phyloP scores from a whole-genome alignment of 1,139 yeast genomes.

The Saccharomycopsis hybrid region DNA sequence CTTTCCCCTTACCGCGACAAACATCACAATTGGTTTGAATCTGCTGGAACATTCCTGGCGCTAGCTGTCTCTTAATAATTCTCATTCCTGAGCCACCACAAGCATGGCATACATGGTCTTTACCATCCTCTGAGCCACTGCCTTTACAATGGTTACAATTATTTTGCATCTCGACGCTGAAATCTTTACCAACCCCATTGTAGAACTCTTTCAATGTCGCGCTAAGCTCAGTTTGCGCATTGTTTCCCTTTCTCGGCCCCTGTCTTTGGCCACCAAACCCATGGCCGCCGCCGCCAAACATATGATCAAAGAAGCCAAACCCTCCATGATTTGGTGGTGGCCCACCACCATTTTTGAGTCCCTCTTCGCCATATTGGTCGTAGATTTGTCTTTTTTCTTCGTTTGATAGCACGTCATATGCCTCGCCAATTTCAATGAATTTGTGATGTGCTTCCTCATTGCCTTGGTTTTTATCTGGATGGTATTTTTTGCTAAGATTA shows the following conservation, averaged over 20 bases:
- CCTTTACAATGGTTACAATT: slow-evolving; percentile 76
- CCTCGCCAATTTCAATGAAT: slow-evolving; percentile 88
- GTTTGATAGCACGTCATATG: slow-evolving; percentile 83
- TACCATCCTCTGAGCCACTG: slow-evolving; percentile 76
- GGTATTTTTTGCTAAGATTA: slow-evolving; percentile 76
- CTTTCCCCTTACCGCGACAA: slow-evolving; percentile 74
- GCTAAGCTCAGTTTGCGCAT: slow-evolving; percentile 50
- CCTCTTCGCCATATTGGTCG: slow-evolving; percentile 82
- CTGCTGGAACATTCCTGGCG: slow-evolving; percentile 86
- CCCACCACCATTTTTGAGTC: slow-evolving; percentile 45
- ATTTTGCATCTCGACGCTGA: slow-evolving; percentile 64
- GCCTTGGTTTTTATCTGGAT: slow-evolving; percentile 88
- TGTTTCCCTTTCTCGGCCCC: slow-evolving; percentile 57
- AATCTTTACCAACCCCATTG: slow-evolving; percentile 56
- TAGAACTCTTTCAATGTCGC: slow-evolving; percentile 62
- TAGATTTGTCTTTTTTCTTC: slow-evolving; percentile 63
- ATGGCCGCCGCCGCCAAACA: slow-evolving; percentile 60
- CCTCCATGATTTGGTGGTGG: slow-evolving; percentile 34
- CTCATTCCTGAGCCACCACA: slow-evolving; percentile 76
- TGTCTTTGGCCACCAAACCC: slow-evolving; percentile 25
- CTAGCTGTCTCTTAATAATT: slow-evolving; percentile 67
- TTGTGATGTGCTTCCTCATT: slow-evolving; percentile 77
- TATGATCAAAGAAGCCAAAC: slow-evolving; percentile 69
- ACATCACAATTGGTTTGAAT: slow-evolving; percentile 71
- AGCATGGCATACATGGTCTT: slow-evolving; percentile 51